Conservation (phyloP, 2,329 filamentous ascomycete genomes). For the Rasamsonia emersonii region DNA sequence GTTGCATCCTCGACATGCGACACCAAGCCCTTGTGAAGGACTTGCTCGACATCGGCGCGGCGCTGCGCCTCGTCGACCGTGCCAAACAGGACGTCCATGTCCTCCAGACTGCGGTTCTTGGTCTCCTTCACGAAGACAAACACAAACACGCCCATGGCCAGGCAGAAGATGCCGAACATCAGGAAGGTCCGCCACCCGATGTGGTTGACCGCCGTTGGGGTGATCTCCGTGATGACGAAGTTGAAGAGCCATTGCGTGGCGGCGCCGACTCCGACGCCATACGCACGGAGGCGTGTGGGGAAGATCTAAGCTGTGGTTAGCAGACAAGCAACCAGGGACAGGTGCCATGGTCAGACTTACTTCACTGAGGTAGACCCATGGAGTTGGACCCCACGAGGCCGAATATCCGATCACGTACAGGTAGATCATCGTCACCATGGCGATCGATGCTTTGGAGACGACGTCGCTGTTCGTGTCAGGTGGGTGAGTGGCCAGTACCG, state of each 20-base stretch:
- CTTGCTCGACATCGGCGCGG: conserved; percentile 8
- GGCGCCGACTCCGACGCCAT: conserved; percentile 30
- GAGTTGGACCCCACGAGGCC: conserved; percentile 26
- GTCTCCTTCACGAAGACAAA: conserved; percentile 34
- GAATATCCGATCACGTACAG: conserved; percentile 35
- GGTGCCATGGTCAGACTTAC: conserved; percentile 10
- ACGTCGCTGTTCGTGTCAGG: conserved; percentile 16
- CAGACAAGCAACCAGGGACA: background rate
- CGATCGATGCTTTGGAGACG: conserved; percentile 24
- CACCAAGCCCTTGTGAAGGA: conserved; percentile 3
- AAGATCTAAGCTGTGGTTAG: conserved; percentile 28
- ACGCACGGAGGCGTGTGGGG: conserved; percentile 29
- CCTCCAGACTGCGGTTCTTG: conserved; percentile 30
- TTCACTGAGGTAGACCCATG: conserved; percentile 28
- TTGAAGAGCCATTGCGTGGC: conserved; percentile 34
- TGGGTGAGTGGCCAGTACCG: conserved; percentile 24
- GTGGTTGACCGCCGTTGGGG: conserved; percentile 32
- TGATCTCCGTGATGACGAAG: conserved; percentile 35
- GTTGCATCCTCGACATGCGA: conserved; percentile 5
- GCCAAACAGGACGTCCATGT: conserved; percentile 24
- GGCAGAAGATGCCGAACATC: conserved; percentile 31
- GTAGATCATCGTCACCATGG: conserved; percentile 42
- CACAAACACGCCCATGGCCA: conserved; percentile 24
- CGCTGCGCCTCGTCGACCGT: conserved; percentile 7
- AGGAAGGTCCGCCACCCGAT: conserved; percentile 33